Evolutionary conservation across 345 rosid species (phyloP).

Genomic region (Excoecaria agallocha): DNA sequence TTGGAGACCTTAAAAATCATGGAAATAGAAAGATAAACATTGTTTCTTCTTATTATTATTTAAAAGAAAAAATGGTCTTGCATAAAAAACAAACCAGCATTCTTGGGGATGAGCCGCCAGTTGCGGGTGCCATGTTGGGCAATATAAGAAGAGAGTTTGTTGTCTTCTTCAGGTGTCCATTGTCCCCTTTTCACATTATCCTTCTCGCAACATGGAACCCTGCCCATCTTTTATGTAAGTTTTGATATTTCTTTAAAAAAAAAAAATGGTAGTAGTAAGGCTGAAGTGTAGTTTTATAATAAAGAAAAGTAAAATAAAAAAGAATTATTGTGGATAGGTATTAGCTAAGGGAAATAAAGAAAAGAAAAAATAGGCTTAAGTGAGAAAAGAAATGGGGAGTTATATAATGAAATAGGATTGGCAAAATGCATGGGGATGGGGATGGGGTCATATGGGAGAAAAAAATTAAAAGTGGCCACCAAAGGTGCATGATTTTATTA

Average conservation of each 20-base stretch:
- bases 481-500: constrained; percentile 79
- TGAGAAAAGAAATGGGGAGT: constrained; percentile 26
- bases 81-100: constrained; percentile 48
- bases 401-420: constrained; percentile 15
- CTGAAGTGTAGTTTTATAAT: background rate
- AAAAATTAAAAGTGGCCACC: constrained; percentile 28
- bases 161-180: constrained; percentile 99
- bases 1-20: constrained; percentile 55
- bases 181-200: constrained; percentile 92
- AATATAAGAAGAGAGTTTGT: constrained; percentile 85
- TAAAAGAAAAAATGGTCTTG: background rate
- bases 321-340: background rate
- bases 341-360: background rate
- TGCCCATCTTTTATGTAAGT: constrained; percentile 49
- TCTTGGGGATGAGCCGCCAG: constrained; percentile 97
- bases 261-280: constrained; percentile 1
- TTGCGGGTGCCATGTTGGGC: constrained; percentile 91
- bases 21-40: background rate
- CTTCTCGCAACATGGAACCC: constrained; percentile 95
- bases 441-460: background rate
- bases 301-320: background rate
- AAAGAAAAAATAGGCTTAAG: constrained; percentile 3
- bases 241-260: background rate
- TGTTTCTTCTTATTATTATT: too few relatives aligned
- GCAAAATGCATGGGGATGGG: constrained; percentile 6